A percentile compares a stretch with the other conserved stretches of the same genome.
These are phyloP conservation scores for Pichia sp. DNA, from an alignment of 1,139 yeast species.

Conservation along the genomic window DNA sequence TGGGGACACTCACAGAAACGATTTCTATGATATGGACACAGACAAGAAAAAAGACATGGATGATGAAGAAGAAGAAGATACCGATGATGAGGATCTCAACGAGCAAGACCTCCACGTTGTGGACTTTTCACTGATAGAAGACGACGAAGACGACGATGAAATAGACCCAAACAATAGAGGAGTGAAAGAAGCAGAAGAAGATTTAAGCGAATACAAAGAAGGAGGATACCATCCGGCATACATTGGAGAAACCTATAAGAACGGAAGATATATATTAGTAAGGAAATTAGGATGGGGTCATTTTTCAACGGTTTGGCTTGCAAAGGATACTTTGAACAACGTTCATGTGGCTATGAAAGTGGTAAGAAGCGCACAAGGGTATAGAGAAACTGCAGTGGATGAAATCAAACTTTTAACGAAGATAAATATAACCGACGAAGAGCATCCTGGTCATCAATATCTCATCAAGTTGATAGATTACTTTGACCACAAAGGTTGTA, in stretches of 20 bases:
- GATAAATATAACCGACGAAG: constrained; percentile 45
- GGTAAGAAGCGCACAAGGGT: constrained; percentile 58
- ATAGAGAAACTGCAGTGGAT: constrained; percentile 79
- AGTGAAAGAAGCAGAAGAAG: constrained; percentile 51
- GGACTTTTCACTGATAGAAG: constrained; percentile 15
- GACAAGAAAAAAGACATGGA: not conserved
- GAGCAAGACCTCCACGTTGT: constrained; percentile 21
- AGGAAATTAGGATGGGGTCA: constrained; percentile 92
- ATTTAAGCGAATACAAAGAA: constrained; percentile 61
- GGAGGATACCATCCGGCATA: constrained; percentile 89
- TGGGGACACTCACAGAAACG: not conserved
- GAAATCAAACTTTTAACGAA: constrained; percentile 62
- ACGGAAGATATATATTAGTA: constrained; percentile 59
- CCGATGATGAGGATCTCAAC: constrained; percentile 1
- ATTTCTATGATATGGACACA: not conserved
- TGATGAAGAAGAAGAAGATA: not conserved
- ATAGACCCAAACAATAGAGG: constrained; percentile 16
- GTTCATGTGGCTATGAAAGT: constrained; percentile 80
- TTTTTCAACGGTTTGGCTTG: constrained; percentile 86
- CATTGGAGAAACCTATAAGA: constrained; percentile 66
- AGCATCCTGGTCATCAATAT: constrained; percentile 69
- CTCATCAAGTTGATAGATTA: constrained; percentile 69
- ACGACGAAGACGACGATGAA: constrained; percentile 22
- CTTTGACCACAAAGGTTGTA: constrained; percentile 73
- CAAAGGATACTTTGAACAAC: constrained; percentile 51